These are phyloP conservation scores for Colletotrichum tropicale DNA, from an alignment of 2,329 filamentous ascomycete species.

Conservation along the genomic window DNA sequence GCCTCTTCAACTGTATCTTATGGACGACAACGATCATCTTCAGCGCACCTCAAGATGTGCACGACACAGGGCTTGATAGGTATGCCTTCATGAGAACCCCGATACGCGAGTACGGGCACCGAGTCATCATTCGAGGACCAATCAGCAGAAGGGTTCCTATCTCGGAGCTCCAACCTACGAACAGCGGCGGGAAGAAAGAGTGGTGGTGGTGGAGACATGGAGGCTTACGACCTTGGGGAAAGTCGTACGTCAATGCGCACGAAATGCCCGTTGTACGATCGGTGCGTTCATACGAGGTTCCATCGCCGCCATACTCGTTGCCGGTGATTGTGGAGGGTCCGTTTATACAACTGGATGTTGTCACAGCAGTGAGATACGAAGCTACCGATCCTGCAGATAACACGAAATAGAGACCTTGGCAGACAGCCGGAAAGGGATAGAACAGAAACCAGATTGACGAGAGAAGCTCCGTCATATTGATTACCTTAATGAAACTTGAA, in stretches of 20 bases:
- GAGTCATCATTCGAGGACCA: constrained; percentile 5
- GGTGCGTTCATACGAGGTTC: background rate
- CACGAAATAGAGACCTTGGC: background rate
- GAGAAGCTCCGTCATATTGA: background rate
- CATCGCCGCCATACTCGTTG: background rate
- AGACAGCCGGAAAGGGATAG: background rate
- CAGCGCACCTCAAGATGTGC: constrained; percentile 35
- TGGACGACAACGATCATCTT: constrained; percentile 27
- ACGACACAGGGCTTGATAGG: constrained; percentile 24
- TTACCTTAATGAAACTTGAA: background rate
- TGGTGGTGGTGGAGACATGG: constrained; percentile 20
- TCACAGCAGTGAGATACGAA: constrained; percentile 47
- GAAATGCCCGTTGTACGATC: background rate
- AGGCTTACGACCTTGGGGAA: constrained; percentile 1
- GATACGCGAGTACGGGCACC: constrained; percentile 9
- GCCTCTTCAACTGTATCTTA: constrained; percentile 45
- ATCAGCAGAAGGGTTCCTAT: background rate
- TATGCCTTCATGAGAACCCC: constrained; percentile 26
- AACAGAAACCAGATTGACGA: background rate
- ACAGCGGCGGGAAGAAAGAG: background rate
- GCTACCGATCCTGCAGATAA: background rate
- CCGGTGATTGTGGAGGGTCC: background rate
- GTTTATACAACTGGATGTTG: constrained; percentile 46
- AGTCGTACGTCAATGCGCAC: background rate
- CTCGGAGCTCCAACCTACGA: background rate